A percentile compares a stretch with the other conserved stretches of the same genome.
Evolutionary conservation across 768 basidiomycete genomes (phyloP).

Genomic region (Lactarius deliciosus): DNA sequence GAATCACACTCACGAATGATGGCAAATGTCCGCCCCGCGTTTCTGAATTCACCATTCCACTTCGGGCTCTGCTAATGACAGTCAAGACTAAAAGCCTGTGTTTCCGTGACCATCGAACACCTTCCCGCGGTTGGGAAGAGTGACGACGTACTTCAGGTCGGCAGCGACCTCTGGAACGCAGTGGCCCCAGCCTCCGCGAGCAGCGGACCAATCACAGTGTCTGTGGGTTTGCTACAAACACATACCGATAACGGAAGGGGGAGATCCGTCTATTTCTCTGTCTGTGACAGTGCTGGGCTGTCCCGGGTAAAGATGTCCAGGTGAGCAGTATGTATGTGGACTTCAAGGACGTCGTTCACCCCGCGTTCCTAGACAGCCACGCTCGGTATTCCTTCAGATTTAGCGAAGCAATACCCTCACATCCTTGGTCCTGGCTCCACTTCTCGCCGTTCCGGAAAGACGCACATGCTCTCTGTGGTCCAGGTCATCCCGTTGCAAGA

Average conservation of each 20-base stretch:
- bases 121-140: background rate
- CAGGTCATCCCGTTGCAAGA: constrained; percentile 31
- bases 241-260: background rate
- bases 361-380: constrained; percentile 27
- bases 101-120: constrained; percentile 6
- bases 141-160: constrained; percentile 14
- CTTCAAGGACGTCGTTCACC: constrained; percentile 26
- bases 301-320: constrained; percentile 42
- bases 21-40: constrained; percentile 2
- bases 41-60: constrained; percentile 5
- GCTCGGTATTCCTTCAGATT: constrained; percentile 15
- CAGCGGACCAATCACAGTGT: constrained; percentile 15
- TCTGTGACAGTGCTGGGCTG: constrained; percentile 40
- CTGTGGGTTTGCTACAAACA: constrained; percentile 12
- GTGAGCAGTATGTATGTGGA: background rate
- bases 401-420: constrained; percentile 13
- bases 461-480: constrained; percentile 24
- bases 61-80: constrained; percentile 3
- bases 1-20: constrained; percentile 8
- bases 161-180: constrained; percentile 20
- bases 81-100: constrained; percentile 7
- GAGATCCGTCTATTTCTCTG: constrained; percentile 15
- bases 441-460: constrained; percentile 4
- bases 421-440: constrained; percentile 1
- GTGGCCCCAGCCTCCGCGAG: constrained; percentile 2